Conservation (phyloP, 176 grass and related monocot species). For the Aegilops sharonensis region DNA sequence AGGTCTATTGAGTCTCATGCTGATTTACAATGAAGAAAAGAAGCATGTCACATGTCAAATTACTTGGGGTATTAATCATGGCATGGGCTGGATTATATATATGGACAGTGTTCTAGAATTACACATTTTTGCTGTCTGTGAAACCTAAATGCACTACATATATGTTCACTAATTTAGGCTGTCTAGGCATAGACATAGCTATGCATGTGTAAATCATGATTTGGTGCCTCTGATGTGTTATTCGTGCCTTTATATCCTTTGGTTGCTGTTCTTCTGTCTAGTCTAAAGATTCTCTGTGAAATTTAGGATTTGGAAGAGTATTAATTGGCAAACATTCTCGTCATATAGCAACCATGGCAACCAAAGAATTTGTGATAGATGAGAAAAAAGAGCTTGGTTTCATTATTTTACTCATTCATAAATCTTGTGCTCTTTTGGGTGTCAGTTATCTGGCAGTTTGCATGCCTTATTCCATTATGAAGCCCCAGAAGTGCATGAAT, state of each 20-base stretch:
- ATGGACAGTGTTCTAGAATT: neutral
- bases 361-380: neutral
- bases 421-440: conserved; percentile 24
- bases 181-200: neutral
- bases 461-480: conserved; percentile 69
- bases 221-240: neutral
- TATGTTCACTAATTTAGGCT: neutral
- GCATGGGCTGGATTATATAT: neutral
- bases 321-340: neutral
- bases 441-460: conserved; percentile 66
- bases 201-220: neutral
- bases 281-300: too few relatives aligned
- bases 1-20: neutral
- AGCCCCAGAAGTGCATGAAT: conserved; percentile 88
- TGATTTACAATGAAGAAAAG: neutral
- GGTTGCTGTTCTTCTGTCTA: neutral
- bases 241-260: neutral
- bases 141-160: neutral
- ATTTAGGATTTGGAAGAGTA: neutral
- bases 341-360: neutral
- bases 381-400: neutral
- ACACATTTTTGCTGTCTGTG: neutral
- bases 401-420: conserved; percentile 21
- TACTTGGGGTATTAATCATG: neutral
- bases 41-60: neutral